Evolutionary conservation across 768 basidiomycete genomes (phyloP), one percentile per base, ranked within the genome.

Genomic region (Boletus vermiculosoides): DNA sequence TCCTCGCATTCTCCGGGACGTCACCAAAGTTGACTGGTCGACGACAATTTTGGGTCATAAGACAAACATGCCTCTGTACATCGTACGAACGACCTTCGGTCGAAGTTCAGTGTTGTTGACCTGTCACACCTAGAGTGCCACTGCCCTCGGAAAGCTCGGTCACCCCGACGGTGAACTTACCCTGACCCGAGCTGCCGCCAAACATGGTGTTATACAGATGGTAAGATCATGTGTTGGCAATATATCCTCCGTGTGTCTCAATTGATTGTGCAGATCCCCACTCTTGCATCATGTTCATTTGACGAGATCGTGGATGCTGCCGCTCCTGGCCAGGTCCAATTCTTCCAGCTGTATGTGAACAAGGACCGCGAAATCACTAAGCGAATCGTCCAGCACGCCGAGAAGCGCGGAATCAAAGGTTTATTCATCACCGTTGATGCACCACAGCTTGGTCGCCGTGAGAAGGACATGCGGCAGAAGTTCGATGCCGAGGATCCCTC

Each of bases 371-470:
- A 80, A 31, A 84, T 93, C 57, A 97, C 95, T 6, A 86, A 88
- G 71, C 83, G 86, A 56, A 84, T 94, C 50, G 91, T 98, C 0
- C 84, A 90, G 63, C 92, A 96, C 61, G 97, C 97, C 1, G 94
- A 95, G 73, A 76, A 80, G 60, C 84, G 94, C 28, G 96, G 96
- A 2, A 83, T 99, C 67, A 95, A 94, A 71, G 96, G 82, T 4
- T 77, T 98, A 13, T 98, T 98, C 73, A 97, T 98, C 70, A 98
- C 96, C 0, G 96, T 98, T 28, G 96, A 98, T 74, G 96, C 96
- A 0, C 96, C 96, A 7, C 94, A 97, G 63, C 85, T 98, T 11
- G 96, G 96, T 44, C 83, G 94, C 13, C 82, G 95, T 57, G 94
- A 96, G 71, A 94, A 95, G 57, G 96, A 98, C 67, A 98, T 98